Evolutionary conservation across 768 basidiomycete species (phyloP), one percentile per base, ranked within the genome.

Genomic region (Hericium erinaceus): DNA sequence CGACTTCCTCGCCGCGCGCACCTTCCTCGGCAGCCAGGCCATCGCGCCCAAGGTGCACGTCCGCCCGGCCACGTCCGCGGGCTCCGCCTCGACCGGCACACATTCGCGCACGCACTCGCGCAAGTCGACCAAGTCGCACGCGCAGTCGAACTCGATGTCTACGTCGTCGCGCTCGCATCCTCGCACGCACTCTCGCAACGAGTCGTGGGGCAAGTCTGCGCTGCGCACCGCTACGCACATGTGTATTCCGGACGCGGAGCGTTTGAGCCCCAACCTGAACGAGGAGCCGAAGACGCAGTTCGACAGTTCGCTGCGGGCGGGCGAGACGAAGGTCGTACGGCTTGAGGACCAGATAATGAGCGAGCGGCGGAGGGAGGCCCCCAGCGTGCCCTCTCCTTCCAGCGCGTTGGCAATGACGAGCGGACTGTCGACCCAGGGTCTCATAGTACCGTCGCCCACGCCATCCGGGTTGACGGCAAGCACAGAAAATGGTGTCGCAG

Each of bases 21-120:
- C 87, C 0, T 74, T 84, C 39, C 73, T 89, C 1, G 88, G 88
- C 4, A 80, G 76, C 61, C 88, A 90, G 70, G 70, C 76, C 46
- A 64, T 77, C 18, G 74, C 81, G 33, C 82, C 85, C 0, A 70
- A 71, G 18, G 64, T 73, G 24, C 67, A 69, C 56, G 58, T 67
- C 4, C 63, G 58, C 58, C 41, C 64, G 39, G 46, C 61, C 48
- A 7, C 58, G 57, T 62, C 55, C 57, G 59, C 65, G 40, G 57
- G 57, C 55, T 61, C 68, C 5, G 60, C 49, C 40, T 52, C 67
- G 60, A 46, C 64, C 60, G 44, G 65, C 59, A 58, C 54, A 37
- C 59, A 58, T 55, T 61, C 69, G 61, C 51, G 68, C 65, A 61
- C 69, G 54, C 58, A 66, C 55, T 55, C 54, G 39, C 54, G 39